These are phyloP conservation scores for Achaetomium macrosporum DNA, from an alignment of 2,329 filamentous ascomycete genomes.

Conservation along the genomic window DNA sequence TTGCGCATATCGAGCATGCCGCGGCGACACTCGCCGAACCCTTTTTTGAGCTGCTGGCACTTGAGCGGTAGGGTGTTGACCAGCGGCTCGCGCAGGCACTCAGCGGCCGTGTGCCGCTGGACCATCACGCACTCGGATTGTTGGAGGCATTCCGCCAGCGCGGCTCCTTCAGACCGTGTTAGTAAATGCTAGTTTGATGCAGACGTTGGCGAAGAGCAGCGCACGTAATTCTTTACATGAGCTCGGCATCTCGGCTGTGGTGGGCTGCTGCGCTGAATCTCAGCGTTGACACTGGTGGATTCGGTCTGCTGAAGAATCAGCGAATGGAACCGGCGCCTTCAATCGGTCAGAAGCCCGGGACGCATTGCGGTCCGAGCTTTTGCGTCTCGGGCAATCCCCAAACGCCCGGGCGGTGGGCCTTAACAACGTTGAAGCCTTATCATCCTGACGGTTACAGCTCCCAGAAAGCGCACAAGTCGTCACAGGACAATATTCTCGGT, in stretches of 20 bases:
- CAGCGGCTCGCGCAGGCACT: constrained; percentile 81
- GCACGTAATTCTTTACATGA: constrained; percentile 95
- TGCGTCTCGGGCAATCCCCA: neutral
- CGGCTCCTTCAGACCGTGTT: constrained; percentile 57
- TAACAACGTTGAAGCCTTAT: no score
- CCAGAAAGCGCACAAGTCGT: no score
- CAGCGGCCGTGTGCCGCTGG: constrained; percentile 75
- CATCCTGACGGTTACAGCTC: no score
- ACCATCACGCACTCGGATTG: constrained; percentile 96
- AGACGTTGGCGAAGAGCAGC: constrained; percentile 28
- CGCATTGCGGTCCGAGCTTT: constrained; percentile 1
- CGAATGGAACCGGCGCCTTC: neutral
- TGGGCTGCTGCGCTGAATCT: neutral
- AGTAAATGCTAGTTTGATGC: constrained; percentile 1
- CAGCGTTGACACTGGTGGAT: neutral
- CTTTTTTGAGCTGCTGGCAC: constrained; percentile 90
- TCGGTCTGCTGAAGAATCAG: neutral
- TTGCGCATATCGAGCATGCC: constrained; percentile 99
- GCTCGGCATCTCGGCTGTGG: constrained; percentile 60
- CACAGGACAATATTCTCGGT: no score
- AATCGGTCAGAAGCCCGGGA: neutral
- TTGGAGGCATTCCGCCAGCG: constrained; percentile 90
- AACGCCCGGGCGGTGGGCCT: no score
- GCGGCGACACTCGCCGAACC: constrained; percentile 90
- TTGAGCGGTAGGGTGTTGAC: constrained; percentile 74